Evolutionary conservation across 495 filamentous ascomycete species (phyloP).

Genomic region (Aspergillus cristatus): DNA sequence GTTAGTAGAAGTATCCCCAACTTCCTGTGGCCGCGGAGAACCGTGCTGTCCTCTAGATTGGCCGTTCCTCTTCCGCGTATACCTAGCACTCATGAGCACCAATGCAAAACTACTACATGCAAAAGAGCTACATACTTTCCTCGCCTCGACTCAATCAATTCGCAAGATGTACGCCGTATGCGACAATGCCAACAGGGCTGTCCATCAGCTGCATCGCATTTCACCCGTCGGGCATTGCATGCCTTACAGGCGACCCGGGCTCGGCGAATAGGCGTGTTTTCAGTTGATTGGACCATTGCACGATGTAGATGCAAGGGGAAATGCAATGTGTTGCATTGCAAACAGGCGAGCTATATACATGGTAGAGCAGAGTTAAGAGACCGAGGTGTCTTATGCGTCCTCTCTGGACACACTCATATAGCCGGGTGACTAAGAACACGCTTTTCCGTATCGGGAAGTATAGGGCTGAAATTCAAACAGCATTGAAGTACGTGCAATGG

Average conservation of each 20-base stretch:
- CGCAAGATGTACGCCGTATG: conserved; percentile 15
- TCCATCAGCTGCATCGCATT: conserved; percentile 22
- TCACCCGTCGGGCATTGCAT: conserved; percentile 26
- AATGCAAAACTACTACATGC: neutral
- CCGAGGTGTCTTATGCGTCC: too few species aligned
- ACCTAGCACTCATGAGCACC: neutral
- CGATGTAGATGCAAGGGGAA: too few species aligned
- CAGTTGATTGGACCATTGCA: too few species aligned
- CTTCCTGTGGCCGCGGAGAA: neutral
- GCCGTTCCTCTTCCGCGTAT: neutral
- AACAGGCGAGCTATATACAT: too few species aligned
- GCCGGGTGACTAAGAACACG: too few species aligned
- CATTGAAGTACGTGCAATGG: too few species aligned
- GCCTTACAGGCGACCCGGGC: conserved; percentile 24
- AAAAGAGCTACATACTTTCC: conserved; percentile 17
- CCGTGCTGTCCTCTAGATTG: neutral
- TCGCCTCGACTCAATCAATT: conserved; percentile 22
- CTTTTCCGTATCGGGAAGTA: too few species aligned
- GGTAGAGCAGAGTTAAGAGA: too few species aligned
- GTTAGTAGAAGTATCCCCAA: too few species aligned
- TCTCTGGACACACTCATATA: too few species aligned
- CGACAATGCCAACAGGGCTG: conserved; percentile 26
- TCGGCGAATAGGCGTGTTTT: conserved; percentile 7
- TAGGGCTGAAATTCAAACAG: too few species aligned
- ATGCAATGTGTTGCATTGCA: too few species aligned